Evolutionary conservation across 805 yeast species (phyloP), one percentile per base, ranked within the genome.

Genomic region (Yarrowia sp.): DNA sequence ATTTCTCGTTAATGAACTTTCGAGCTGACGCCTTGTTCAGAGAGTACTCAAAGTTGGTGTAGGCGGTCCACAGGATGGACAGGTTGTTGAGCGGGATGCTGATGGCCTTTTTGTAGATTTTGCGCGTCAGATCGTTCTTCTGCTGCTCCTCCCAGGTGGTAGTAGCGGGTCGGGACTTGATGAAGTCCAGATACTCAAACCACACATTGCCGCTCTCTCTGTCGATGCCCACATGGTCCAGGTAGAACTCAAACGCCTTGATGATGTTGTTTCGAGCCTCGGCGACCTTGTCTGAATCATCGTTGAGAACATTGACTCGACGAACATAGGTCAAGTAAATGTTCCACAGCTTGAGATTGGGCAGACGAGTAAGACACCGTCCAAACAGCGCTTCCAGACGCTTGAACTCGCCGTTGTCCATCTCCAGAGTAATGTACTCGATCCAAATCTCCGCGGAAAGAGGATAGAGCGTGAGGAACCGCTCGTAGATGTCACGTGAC

Each of bases 171-270:
- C 85, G 85, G 38, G 83, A 78, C 68, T 85, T 86, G 67, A 92
- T 80, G 71, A 91, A 92, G 9, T 82, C 86, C n/a, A 95, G 73
- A 73, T 90, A 95, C 69, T 89, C 95, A 55, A 81, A 79, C 97
- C 97, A 93, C 45, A 95, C 76, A 1, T 79, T 79, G 36, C 88
- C 87, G 17, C 92, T 83, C 39, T 83, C 79, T 5, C 88, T 83
- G 73, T 95, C 98, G 36, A 84, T 76, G 0, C 97, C 97, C 60
- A 92, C 90, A 66, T 86, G 83, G 33, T 82, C 85, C 17, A 89
- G 78, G 0, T 96, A 96, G 73, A 89, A 84, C 67, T 92, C 96
- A 73, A 86, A 93, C 0, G 97, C 96, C 72, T 86, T 88, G 13
- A 92, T 89, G 1, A 84, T 82, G 10, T 86, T 82, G 68, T 95